These are phyloP conservation scores for Candida sp. DNA, from an alignment of 1,139 yeast species.

Conservation along the genomic window DNA sequence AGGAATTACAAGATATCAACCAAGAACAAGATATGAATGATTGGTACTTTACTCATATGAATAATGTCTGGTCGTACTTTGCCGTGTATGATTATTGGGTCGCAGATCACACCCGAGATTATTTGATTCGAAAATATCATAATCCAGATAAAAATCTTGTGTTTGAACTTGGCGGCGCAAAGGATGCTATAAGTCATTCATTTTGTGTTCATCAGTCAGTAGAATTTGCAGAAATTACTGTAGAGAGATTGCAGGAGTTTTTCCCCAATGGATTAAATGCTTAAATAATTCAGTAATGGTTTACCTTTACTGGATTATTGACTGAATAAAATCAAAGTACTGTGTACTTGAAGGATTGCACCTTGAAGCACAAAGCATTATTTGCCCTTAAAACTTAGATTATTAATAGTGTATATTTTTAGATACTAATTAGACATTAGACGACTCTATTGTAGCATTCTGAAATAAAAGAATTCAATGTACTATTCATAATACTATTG, in stretches of 20 bases:
- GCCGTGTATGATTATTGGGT: constrained; percentile 65
- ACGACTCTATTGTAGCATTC: too few relatives aligned
- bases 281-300: too few relatives aligned
- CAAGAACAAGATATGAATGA: constrained; percentile 41
- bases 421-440: too few relatives aligned
- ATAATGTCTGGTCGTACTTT: constrained; percentile 46
- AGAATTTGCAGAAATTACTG: constrained; percentile 46
- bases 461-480: too few relatives aligned
- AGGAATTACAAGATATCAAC: constrained; percentile 51
- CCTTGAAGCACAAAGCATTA: too few relatives aligned
- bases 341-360: too few relatives aligned
- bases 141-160: constrained; percentile 22
- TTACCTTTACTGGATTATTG: too few relatives aligned
- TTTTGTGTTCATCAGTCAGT: constrained; percentile 56
- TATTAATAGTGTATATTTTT: too few relatives aligned
- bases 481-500: too few relatives aligned
- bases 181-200: constrained; percentile 46
- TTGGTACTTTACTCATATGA: constrained; percentile 40
- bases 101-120: constrained; percentile 41
- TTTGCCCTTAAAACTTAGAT: too few relatives aligned
- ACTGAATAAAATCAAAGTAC: too few relatives aligned
- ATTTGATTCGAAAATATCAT: constrained; percentile 35
- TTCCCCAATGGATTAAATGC: neutral
- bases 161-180: constrained; percentile 26
- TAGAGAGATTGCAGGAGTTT: constrained; percentile 4